Evolutionary conservation across 371 early-diverging fungal genomes (phyloP), one percentile per base, ranked within the genome.

Genomic region (Apophysomyces trapeziformis): DNA sequence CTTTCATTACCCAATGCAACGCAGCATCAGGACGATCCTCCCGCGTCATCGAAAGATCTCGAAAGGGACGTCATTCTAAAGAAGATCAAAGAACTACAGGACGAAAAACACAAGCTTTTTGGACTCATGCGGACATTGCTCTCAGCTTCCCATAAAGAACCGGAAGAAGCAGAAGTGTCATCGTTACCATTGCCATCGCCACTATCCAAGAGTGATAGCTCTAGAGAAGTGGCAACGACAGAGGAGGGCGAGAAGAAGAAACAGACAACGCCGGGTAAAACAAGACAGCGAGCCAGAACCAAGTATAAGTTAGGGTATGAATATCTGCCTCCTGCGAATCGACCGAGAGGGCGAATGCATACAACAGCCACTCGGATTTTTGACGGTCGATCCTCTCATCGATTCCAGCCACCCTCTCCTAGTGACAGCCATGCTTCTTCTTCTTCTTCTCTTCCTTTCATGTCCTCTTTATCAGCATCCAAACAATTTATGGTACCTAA

Each of bases 91-190:
- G 54, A 18, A 1, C 54, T 50, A 9, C 54, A 50, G 21, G 54
- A 50, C 9, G 54, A 50, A 50, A 50, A 50, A 21, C 54, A 50
- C 32, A 50, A 9, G 11, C 54, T 50, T 21, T 50, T 50, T 50
- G 54, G 54, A 21, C n/a, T 50, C 21, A 50, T 50, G 54, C 54
- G 54, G 16, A 32, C 54, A 8, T 11, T 50, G 21, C 54, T 50
- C 21, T 18, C 54, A 1, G 54, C 21, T 21, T 11, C 54, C 4
- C 21, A 21, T 8, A 50, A 50, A 21, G 35, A 50, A 50, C 32
- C 32, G 2, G 32, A n/a, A 8, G 21, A 21, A 50, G 21, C n/a
- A 50, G 32, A 26, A 0, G 32, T 26, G 32, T 26, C 32, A 21
- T 26, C 21, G n/a, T 21, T 8, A 21, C 54, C n/a, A 21, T 21